Conservation (phyloP, 1,284 basidiomycete species). For the Pseudozyma thailandica region DNA sequence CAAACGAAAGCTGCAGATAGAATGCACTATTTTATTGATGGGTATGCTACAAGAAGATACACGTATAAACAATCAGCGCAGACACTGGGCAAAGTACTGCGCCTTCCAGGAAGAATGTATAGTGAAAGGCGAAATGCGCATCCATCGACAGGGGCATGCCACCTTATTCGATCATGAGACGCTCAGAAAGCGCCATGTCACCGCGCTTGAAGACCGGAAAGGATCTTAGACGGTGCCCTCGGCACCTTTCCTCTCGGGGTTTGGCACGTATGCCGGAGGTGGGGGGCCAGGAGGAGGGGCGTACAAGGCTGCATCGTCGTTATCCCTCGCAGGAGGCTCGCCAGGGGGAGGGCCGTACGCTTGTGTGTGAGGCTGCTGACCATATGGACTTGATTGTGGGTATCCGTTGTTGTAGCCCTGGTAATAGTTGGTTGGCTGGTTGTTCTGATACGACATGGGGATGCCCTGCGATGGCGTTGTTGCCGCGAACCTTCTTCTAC, state of each 20-base stretch:
- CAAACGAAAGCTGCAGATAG: neutral
- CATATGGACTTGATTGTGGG: conserved; percentile 24
- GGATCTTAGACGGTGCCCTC: conserved; percentile 25
- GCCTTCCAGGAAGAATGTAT: neutral
- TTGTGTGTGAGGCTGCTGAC: conserved; percentile 10
- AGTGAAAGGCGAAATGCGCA: neutral
- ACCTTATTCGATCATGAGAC: no score
- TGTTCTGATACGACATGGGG: conserved; percentile 35
- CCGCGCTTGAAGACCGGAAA: neutral
- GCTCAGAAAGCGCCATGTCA: no score
- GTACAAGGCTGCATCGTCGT: conserved; percentile 28
- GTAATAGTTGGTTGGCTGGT: conserved; percentile 15
- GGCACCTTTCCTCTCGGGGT: conserved; percentile 20
- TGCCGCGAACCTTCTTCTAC: conserved; percentile 21
- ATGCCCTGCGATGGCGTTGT: conserved; percentile 11
- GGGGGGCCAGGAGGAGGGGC: conserved; percentile 38
- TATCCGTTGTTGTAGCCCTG: conserved; percentile 31
- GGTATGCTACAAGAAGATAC: neutral
- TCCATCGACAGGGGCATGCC: neutral
- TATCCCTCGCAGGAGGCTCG: conserved; percentile 11
- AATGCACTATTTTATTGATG: neutral
- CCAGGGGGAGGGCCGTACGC: conserved; percentile 40
- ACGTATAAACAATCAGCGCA: no score
- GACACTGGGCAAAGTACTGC: no score
- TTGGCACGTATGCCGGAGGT: conserved; percentile 42